These are phyloP conservation scores for Rhizopogon vulgaris DNA, from an alignment of 768 basidiomycete species.

Conservation along the genomic window DNA sequence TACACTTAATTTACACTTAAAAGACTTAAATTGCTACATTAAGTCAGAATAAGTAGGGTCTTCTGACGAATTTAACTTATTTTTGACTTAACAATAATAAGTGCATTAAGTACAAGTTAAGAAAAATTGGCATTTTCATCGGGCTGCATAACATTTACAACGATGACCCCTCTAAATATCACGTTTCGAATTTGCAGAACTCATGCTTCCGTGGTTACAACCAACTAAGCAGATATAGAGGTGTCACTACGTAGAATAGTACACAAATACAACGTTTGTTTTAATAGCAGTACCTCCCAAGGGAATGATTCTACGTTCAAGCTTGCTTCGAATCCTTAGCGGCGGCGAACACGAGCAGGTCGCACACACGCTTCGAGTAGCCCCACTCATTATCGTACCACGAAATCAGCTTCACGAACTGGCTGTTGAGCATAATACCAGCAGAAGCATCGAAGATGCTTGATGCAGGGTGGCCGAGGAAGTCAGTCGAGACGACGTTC, in stretches of 20 bases:
- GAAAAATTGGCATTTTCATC: too few species aligned
- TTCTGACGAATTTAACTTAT: too few species aligned
- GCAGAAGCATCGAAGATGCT: constrained; percentile 93
- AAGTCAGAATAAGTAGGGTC: too few species aligned
- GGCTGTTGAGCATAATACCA: constrained; percentile 86
- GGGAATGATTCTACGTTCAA: not conserved
- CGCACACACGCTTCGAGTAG: constrained; percentile 90
- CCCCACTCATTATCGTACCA: constrained; percentile 98
- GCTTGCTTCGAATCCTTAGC: constrained; percentile 49
- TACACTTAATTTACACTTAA: too few species aligned
- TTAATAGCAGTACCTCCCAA: not conserved
- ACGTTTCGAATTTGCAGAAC: too few species aligned
- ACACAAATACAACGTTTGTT: not conserved
- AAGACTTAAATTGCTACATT: too few species aligned
- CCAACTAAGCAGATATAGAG: not conserved
- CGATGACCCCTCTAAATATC: too few species aligned
- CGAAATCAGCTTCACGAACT: constrained; percentile 93
- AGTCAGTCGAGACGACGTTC: constrained; percentile 89
- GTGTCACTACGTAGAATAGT: not conserved
- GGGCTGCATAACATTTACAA: too few species aligned
- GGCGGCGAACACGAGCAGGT: constrained; percentile 79
- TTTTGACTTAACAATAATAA: too few species aligned
- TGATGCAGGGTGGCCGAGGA: constrained; percentile 71
- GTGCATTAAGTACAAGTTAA: too few species aligned
- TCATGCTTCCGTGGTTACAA: too few species aligned